phyloP scores from a whole-genome alignment of 2,329 filamentous ascomycete genomes.

The Pseudogymnoascus sp. region DNA sequence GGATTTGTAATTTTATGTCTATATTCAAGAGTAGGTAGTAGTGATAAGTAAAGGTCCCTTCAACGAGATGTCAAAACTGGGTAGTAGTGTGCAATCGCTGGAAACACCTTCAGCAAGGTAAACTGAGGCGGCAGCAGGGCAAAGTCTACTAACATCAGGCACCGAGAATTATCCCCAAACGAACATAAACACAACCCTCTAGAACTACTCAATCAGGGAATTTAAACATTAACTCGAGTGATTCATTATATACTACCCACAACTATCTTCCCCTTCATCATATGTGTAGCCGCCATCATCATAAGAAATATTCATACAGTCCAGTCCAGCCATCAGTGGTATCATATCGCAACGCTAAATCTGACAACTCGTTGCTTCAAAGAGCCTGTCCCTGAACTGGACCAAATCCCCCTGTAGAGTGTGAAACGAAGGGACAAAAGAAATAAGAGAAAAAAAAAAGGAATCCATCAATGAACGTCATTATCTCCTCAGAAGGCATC shows the following conservation, averaged over 20 bases:
- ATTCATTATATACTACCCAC: slow-evolving; percentile 7
- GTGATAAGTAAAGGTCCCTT: too few relatives aligned
- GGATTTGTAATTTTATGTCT: too few relatives aligned
- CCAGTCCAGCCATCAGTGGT: slow-evolving; percentile 9
- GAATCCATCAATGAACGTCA: slow-evolving; percentile 1
- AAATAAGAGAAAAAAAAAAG: neutral
- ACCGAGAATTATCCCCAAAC: neutral
- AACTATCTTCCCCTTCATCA: neutral
- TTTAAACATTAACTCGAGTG: slow-evolving; percentile 6
- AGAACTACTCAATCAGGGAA: neutral
- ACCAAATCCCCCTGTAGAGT: slow-evolving; percentile 6
- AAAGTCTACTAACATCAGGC: neutral
- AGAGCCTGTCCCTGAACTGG: slow-evolving; percentile 9
- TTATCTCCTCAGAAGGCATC: slow-evolving; percentile 52
- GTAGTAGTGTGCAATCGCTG: too few relatives aligned
- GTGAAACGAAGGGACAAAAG: neutral
- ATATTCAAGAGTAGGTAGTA: too few relatives aligned
- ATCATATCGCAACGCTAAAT: slow-evolving; percentile 10
- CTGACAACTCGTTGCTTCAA: slow-evolving; percentile 4
- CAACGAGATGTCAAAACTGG: too few relatives aligned
- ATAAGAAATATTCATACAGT: slow-evolving; percentile 5
- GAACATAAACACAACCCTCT: neutral
- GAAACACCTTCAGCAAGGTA: too few relatives aligned
- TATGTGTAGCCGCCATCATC: slow-evolving; percentile 5
- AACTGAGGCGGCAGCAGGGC: neutral